phyloP scores from a whole-genome alignment of 2,329 filamentous ascomycete species.

The Exophiala spinifera region DNA sequence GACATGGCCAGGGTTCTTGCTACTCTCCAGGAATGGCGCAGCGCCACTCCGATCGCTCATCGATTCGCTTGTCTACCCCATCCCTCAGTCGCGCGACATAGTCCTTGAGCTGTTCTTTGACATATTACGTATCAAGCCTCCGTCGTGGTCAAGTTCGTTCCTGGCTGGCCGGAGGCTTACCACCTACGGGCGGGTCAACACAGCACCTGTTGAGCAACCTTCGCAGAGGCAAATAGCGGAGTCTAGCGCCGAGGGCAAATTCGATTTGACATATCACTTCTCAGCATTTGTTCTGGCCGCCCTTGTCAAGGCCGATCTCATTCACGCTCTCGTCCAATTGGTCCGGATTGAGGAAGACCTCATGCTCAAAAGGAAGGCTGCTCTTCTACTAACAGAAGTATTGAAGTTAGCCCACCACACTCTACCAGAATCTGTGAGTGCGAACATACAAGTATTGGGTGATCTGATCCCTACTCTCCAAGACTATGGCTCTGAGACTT shows the following conservation, averaged over 20 bases:
- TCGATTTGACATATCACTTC: slow-evolving; percentile 91
- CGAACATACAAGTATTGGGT: slow-evolving; percentile 80
- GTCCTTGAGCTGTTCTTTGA: slow-evolving; percentile 85
- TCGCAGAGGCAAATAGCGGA: slow-evolving; percentile 50
- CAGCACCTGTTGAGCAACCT: slow-evolving; percentile 64
- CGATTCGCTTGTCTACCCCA: slow-evolving; percentile 60
- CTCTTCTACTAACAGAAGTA: slow-evolving; percentile 84
- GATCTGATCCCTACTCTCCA: slow-evolving; percentile 76
- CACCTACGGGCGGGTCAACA: slow-evolving; percentile 92
- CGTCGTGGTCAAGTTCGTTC: slow-evolving; percentile 93
- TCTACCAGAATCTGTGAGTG: slow-evolving; percentile 77
- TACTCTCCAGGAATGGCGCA: slow-evolving; percentile 83
- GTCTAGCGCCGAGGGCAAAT: slow-evolving; percentile 67
- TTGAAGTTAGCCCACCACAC: slow-evolving; percentile 84
- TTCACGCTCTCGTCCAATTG: slow-evolving; percentile 46
- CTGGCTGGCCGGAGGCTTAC: slow-evolving; percentile 88
- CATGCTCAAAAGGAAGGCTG: slow-evolving; percentile 77
- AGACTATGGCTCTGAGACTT: slow-evolving; percentile 66
- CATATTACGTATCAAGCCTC: slow-evolving; percentile 81
- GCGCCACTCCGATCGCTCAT: slow-evolving; percentile 77
- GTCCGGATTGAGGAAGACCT: slow-evolving; percentile 50
- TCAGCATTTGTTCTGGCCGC: slow-evolving; percentile 83
- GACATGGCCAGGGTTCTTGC: slow-evolving; percentile 90
- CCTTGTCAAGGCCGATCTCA: slow-evolving; percentile 74
- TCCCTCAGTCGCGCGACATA: slow-evolving; percentile 62